phyloP scores from a whole-genome alignment of 1,284 basidiomycete species.

The Phlebopus sp. region DNA sequence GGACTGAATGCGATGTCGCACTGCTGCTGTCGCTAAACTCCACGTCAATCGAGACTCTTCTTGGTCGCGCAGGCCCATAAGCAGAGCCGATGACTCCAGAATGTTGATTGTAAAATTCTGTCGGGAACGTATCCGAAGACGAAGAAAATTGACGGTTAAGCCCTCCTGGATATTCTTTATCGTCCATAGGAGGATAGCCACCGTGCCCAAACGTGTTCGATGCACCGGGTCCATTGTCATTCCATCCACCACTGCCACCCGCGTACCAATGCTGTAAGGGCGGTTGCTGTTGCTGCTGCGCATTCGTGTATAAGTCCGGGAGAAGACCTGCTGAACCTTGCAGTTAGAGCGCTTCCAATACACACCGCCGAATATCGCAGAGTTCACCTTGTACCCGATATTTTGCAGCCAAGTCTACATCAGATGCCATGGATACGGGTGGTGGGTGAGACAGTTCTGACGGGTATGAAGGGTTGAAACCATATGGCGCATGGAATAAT shows the following conservation, averaged over 20 bases:
- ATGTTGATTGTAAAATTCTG: constrained; percentile 21
- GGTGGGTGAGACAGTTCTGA: constrained; percentile 18
- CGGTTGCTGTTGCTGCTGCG: constrained; percentile 12
- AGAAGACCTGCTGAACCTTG: constrained; percentile 8
- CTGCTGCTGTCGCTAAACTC: constrained; percentile 35
- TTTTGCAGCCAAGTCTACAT: constrained; percentile 44
- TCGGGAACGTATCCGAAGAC: constrained; percentile 22
- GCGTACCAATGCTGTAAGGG: constrained; percentile 18
- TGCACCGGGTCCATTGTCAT: background rate
- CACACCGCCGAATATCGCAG: constrained; percentile 32
- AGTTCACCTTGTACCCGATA: constrained; percentile 48
- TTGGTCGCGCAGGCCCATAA: constrained; percentile 20
- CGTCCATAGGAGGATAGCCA: constrained; percentile 17
- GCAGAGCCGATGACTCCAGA: constrained; percentile 20
- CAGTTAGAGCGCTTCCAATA: constrained; percentile 1
- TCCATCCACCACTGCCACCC: constrained; percentile 3
- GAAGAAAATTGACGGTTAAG: constrained; percentile 16
- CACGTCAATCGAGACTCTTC: constrained; percentile 20
- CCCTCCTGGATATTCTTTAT: constrained; percentile 24
- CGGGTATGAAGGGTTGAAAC: constrained; percentile 25
- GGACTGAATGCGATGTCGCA: constrained; percentile 30
- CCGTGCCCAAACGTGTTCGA: background rate
- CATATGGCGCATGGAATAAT: constrained; percentile 37
- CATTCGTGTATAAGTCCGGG: constrained; percentile 18
- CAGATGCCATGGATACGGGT: constrained; percentile 19